These are phyloP conservation scores for Alternaria novae-zelandiae DNA, from an alignment of 2,329 filamentous ascomycete genomes.

Conservation along the genomic window DNA sequence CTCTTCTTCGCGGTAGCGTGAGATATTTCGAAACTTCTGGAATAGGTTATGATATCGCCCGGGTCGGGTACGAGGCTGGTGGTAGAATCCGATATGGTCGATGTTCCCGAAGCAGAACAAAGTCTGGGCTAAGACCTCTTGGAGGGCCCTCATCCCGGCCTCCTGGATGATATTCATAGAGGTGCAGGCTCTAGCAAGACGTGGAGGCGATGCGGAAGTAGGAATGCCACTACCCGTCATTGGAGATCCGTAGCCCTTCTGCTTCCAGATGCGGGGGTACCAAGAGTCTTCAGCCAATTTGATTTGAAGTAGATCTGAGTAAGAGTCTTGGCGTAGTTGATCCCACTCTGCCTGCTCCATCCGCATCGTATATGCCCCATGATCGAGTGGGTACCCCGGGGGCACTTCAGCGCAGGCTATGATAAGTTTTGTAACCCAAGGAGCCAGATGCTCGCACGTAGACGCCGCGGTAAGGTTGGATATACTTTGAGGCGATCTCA, in stretches of 20 bases:
- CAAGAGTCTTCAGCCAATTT: background rate
- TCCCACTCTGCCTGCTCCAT: background rate
- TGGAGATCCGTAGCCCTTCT: background rate
- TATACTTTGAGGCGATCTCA: background rate
- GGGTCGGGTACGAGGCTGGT: background rate
- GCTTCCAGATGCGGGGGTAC: background rate
- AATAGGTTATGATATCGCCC: background rate
- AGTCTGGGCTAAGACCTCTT: background rate
- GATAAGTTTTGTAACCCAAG: background rate
- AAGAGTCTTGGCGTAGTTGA: background rate
- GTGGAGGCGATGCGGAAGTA: too few relatives aligned
- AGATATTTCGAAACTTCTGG: background rate
- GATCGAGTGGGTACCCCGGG: background rate
- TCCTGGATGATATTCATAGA: background rate
- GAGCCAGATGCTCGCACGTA: background rate
- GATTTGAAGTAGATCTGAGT: background rate
- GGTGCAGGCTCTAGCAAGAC: background rate
- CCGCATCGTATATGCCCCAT: background rate
- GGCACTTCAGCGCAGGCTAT: background rate
- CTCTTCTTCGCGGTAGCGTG: background rate
- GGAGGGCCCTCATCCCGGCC: background rate
- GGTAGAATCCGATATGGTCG: background rate
- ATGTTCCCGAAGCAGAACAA: background rate
- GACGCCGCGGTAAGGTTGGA: background rate
- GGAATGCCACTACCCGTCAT: background rate